A percentile compares a stretch with the other conserved stretches of the same genome.
phyloP scores from a whole-genome alignment of 768 basidiomycete genomes.

The Cyclocybe aegerita region DNA sequence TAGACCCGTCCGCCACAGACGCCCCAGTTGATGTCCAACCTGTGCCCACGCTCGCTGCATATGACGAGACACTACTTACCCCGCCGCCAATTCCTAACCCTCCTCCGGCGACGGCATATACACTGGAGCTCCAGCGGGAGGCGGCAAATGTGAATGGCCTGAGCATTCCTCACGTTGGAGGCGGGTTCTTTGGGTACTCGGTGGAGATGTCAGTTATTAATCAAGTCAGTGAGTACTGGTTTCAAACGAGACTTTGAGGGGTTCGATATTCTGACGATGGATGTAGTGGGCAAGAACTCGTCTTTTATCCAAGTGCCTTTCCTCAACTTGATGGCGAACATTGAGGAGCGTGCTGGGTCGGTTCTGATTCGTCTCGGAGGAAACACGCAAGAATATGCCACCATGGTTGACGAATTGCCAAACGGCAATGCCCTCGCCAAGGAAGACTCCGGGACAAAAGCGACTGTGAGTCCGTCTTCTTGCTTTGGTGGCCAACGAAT shows the following conservation, averaged over 20 bases:
- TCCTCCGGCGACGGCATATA: slow-evolving; percentile 40
- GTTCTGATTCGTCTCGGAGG: slow-evolving; percentile 73
- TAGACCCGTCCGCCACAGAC: slow-evolving; percentile 3
- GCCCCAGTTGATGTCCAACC: not conserved
- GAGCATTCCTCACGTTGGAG: slow-evolving; percentile 33
- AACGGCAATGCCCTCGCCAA: slow-evolving; percentile 33
- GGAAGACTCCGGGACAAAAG: slow-evolving; percentile 17
- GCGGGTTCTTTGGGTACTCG: slow-evolving; percentile 64
- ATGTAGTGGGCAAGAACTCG: slow-evolving; percentile 53
- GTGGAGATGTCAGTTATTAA: slow-evolving; percentile 73
- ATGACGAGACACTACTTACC: slow-evolving; percentile 48
- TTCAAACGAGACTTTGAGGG: not conserved
- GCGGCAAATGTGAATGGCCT: slow-evolving; percentile 29
- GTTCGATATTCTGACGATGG: not conserved
- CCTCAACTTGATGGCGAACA: slow-evolving; percentile 75
- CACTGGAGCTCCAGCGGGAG: slow-evolving; percentile 37
- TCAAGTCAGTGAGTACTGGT: slow-evolving; percentile 53
- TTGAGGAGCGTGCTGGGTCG: slow-evolving; percentile 58
- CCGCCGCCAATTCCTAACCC: slow-evolving; percentile 51
- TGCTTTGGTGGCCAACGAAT: not conserved
- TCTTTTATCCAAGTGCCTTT: slow-evolving; percentile 59
- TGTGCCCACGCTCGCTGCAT: slow-evolving; percentile 39
- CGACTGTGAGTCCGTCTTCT: slow-evolving; percentile 12
- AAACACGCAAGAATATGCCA: slow-evolving; percentile 73
- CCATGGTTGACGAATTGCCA: slow-evolving; percentile 45